phyloP scores from a whole-genome alignment of 2,329 filamentous ascomycete genomes.

The Cladosporium colombiae region DNA sequence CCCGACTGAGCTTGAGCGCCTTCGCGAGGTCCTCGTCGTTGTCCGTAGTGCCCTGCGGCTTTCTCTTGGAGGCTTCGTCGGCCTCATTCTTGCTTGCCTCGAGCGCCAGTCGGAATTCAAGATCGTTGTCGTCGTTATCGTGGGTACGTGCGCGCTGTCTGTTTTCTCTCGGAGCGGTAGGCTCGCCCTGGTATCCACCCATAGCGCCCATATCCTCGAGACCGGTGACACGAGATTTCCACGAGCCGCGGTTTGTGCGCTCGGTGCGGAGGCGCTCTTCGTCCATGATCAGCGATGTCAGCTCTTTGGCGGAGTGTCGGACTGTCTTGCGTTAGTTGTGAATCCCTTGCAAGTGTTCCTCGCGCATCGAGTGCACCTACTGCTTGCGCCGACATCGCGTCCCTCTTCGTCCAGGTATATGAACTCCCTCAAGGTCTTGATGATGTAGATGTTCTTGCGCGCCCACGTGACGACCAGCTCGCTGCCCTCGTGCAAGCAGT shows the following conservation, averaged over 20 bases:
- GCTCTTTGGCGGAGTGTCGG: conserved; percentile 90
- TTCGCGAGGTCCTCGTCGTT: conserved; percentile 90
- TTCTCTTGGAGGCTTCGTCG: conserved; percentile 81
- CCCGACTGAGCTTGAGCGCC: conserved; percentile 90
- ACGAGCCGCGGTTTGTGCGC: conserved; percentile 85
- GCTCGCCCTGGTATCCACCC: conserved; percentile 41
- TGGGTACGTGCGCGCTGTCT: conserved; percentile 24
- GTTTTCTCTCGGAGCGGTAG: conserved; percentile 45
- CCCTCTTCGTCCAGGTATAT: conserved; percentile 96
- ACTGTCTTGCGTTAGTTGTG: conserved; percentile 59
- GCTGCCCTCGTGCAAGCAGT: conserved; percentile 95
- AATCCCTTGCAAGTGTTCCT: not conserved
- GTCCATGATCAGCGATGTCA: conserved; percentile 87
- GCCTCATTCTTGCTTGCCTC: conserved; percentile 95
- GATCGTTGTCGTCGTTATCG: conserved; percentile 74
- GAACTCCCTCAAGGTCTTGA: conserved; percentile 97
- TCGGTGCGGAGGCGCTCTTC: conserved; percentile 90
- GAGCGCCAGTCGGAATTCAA: conserved; percentile 85
- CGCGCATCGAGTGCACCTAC: conserved; percentile 55
- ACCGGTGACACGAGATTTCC: conserved; percentile 94
- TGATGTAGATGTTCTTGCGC: conserved; percentile 96
- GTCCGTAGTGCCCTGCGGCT: conserved; percentile 51
- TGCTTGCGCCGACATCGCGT: conserved; percentile 92
- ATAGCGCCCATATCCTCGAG: conserved; percentile 74
- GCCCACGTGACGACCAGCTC: conserved; percentile 97